Conservation (phyloP, 2,329 filamentous ascomycete genomes). For the Arthroderma sp. region DNA sequence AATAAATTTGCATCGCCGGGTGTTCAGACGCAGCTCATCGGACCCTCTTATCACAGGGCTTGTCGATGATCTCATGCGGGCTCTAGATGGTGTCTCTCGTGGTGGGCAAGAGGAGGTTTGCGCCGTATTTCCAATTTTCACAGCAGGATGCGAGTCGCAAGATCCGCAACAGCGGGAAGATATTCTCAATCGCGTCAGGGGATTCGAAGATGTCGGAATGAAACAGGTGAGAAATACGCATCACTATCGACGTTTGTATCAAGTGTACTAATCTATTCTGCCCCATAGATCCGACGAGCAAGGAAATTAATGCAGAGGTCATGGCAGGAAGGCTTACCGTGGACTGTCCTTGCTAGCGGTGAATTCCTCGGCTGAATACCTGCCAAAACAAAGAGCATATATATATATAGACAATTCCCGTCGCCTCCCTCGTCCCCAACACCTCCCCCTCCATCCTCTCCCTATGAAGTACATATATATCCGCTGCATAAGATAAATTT, state of each 20-base stretch:
- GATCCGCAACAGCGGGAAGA: conserved; percentile 42
- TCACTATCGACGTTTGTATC: not conserved
- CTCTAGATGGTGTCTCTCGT: conserved; percentile 47
- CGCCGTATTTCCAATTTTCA: conserved; percentile 68
- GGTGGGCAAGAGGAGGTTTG: conserved; percentile 63
- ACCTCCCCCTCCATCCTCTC: no score
- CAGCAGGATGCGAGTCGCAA: conserved; percentile 61
- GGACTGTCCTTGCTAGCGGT: conserved; percentile 26
- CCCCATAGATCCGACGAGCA: conserved; percentile 25
- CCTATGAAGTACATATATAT: no score
- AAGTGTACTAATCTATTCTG: not conserved
- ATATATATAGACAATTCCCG: not conserved
- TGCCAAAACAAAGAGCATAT: not conserved
- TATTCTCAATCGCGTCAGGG: conserved; percentile 52
- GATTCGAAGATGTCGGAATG: conserved; percentile 61
- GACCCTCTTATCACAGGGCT: conserved; percentile 50
- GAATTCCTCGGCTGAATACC: conserved; percentile 25
- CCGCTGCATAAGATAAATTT: no score
- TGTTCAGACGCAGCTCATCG: conserved; percentile 47
- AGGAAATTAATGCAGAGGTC: conserved; percentile 28
- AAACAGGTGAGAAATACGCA: conserved; percentile 47
- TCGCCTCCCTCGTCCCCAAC: not conserved
- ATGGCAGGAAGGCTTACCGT: conserved; percentile 25
- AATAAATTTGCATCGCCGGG: conserved; percentile 61
- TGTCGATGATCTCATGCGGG: conserved; percentile 49